These are phyloP conservation scores for Porcisia deanei DNA, from an alignment of 208 protist genomes.

Conservation along the genomic window DNA sequence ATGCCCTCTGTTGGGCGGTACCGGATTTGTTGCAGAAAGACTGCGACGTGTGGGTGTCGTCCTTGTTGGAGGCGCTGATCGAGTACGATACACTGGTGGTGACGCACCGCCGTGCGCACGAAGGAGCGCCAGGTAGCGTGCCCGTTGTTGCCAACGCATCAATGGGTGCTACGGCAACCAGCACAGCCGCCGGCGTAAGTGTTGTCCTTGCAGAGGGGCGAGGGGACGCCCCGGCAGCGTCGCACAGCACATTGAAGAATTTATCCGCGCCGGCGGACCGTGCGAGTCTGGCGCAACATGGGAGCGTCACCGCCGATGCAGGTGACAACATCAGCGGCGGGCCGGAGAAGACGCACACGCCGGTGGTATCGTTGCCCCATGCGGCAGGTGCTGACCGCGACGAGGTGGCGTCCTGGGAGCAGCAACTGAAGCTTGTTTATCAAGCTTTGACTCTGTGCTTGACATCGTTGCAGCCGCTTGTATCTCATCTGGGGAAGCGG, in stretches of 20 bases:
- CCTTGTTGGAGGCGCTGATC: conserved; percentile 54
- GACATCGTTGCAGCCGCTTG: conserved; percentile 34
- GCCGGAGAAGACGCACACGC: neutral
- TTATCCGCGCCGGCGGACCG: neutral
- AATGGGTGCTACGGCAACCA: neutral
- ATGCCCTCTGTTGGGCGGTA: conserved; percentile 51
- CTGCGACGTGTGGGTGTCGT: conserved; percentile 55
- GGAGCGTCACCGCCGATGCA: neutral
- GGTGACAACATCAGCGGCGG: neutral
- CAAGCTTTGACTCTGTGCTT: conserved; percentile 36
- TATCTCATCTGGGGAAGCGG: conserved; percentile 11
- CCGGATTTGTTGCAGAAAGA: conserved; percentile 70
- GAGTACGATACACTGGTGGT: conserved; percentile 32
- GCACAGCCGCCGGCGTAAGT: neutral
- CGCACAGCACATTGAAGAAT: neutral
- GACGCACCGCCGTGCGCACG: conserved; percentile 28
- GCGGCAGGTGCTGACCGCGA: conserved; percentile 1
- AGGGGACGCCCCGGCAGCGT: neutral
- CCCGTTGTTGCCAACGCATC: neutral
- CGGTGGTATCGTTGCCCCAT: neutral
- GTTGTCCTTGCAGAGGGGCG: neutral
- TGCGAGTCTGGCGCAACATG: neutral
- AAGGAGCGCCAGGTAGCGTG: neutral
- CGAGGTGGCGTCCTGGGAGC: conserved; percentile 9
- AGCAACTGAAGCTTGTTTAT: conserved; percentile 37